Percentiles rank a stretch among this genome's conserved stretches.
These are phyloP conservation scores for Globisporangium cederbergense DNA, from an alignment of 352 stramenopile species.

Conservation along the genomic window DNA sequence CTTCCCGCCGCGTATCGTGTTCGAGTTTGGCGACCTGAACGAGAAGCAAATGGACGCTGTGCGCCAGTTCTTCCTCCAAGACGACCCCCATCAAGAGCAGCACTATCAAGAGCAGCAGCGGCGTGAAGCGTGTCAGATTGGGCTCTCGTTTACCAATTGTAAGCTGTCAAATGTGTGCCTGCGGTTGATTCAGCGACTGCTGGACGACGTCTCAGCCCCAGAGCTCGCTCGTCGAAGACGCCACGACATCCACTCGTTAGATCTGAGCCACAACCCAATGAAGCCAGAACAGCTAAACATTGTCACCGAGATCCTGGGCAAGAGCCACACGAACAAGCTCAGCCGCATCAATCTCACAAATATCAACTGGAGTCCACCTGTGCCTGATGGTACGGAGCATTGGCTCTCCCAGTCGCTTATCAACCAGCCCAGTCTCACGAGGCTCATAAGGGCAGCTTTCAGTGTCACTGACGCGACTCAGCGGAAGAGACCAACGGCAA, in stretches of 20 bases:
- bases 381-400: no score
- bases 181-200: not conserved
- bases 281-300: not conserved
- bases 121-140: not conserved
- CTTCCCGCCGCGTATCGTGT: not conserved
- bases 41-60: not conserved
- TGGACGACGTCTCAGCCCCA: not conserved
- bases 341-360: not conserved
- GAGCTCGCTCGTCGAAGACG: not conserved
- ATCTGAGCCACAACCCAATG: not conserved
- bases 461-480: not conserved
- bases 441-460: not conserved
- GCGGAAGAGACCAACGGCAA: not conserved
- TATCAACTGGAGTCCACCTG: no score
- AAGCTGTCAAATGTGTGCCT: not conserved
- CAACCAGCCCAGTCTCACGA: not conserved
- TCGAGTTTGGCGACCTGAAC: not conserved
- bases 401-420: not conserved
- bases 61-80: not conserved
- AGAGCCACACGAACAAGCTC: not conserved
- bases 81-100: not conserved
- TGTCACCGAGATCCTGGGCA: not conserved
- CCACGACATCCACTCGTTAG: not conserved
- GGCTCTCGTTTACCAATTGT: not conserved
- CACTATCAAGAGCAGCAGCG: not conserved